Base-by-base conservation (phyloP, 1,284 basidiomycete genomes). In the Sanghuangporus baumii region DNA sequence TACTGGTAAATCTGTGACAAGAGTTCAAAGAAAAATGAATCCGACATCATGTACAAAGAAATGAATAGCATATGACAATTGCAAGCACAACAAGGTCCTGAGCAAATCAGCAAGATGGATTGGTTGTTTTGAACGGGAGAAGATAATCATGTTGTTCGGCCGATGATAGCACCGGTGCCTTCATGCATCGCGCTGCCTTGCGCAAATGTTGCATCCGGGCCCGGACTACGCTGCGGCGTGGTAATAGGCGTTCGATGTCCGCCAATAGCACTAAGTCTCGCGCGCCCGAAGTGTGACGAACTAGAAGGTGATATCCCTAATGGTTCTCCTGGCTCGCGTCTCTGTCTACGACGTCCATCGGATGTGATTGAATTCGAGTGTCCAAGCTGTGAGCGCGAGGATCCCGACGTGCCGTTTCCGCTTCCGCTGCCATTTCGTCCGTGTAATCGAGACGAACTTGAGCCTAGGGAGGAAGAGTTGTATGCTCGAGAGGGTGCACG, bases 261-360 rank as follows among this genome's bases (percentile, higher is more conserved):
- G 26, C 63, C 63, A 50, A 65, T 57, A 20, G 63, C 63, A 40
- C 58, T 60, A 23, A 65, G 20, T 43, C 63, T 54, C 31, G 63
- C 63, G 6, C 57, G 60, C 6, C 52, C 36, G 61, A 59, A 65
- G 16, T 52, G 55, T 16, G 40, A 43, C 2, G 60, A 65, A 16
- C 34, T 62, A 23, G 60, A 43, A n/a, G 61, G 50, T 34, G 64
- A 55, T 38, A 52, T 20, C n/a, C 26, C 31, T 18, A 55, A 38
- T 20, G 59, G 59, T 26, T 65, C 64, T n/a, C 64, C 64, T 12
- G 64, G 51, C 41, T 65, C 64, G 34, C 64, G 60, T 11, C 64
- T 50, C 6, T 57, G 57, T n/a, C 60, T 57, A 16, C 63, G 51
- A 6, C 64, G 64, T 16, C 59, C 59, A 18, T 65, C 54, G 36